Base-by-base conservation (phyloP, 306 rosid genomes). In the Vicia faba region DNA sequence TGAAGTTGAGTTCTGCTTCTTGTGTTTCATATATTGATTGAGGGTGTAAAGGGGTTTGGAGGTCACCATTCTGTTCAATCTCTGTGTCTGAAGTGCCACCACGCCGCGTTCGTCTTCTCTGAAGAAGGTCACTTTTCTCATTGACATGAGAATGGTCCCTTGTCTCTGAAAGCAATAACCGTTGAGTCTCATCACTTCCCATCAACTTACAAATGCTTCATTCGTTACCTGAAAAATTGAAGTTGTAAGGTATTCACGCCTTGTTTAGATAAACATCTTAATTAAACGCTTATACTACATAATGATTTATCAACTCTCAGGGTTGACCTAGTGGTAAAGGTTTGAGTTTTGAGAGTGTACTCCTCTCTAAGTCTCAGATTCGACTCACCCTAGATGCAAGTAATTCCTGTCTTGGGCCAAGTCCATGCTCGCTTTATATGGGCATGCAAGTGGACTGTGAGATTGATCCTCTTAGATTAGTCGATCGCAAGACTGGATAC, bases 81-180 rank as follows among this genome's bases (percentile, higher is more conserved):
- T 55, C 72, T 8, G 67, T 66, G 11, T 78, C 68, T 59, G 80
- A 72, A 40, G 18, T 54, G 20, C 14, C 5, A n/a, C 68, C 59
- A 5, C 50, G 66, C 19, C 59, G 38, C 7, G 36, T 66, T 49
- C 72, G 78, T 66, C 83, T 85, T 79, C 84, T 81, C 35, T 78
- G 93, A 43, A 81, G 93, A 43, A 81, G 68, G 61, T 57, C 75
- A 51, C 18, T 81, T 29, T 73, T 86, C 71, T 87, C 84, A 28
- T 66, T 73, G 26, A 26, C 20, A 66, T 58, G 74, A 73, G 70
- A 57, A 57, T 48, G 69, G 48, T 79, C 85, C 62, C 53, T 75
- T 29, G 59, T 26, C 23, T 72, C 78, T n/a, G 85, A 61, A 71
- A 87, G 86, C 66, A 88, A 75, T 70, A 86, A 63, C 75, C 79